Conservation (phyloP, 768 basidiomycete species). For the Strobilomyces confusus region DNA sequence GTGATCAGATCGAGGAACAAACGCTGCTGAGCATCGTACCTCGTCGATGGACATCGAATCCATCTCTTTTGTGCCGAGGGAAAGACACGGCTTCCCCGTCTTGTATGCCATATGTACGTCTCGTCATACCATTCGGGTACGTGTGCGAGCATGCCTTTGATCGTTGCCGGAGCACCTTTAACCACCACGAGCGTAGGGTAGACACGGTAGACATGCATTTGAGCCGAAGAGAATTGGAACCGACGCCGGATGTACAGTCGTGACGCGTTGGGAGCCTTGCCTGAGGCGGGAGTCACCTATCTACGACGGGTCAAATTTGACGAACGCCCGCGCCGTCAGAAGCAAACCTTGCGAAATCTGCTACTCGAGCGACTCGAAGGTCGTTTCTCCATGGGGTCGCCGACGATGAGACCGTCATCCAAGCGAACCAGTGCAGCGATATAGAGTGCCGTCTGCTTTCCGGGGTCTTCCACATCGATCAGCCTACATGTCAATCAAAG, state of each 20-base stretch:
- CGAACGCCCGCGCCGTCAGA: neutral
- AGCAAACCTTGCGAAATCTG: constrained; percentile 60
- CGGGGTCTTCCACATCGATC: constrained; percentile 71
- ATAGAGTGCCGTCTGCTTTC: constrained; percentile 75
- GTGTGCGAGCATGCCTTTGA: constrained; percentile 75
- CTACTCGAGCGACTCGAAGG: constrained; percentile 90
- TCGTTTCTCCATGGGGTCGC: constrained; percentile 99
- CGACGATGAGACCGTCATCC: constrained; percentile 91
- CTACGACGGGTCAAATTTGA: neutral
- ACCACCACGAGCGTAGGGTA: constrained; percentile 66
- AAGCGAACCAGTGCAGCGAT: constrained; percentile 91
- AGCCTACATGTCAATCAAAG: constrained; percentile 59
- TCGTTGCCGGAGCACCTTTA: constrained; percentile 97
- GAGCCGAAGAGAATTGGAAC: constrained; percentile 98
- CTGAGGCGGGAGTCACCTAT: constrained; percentile 52
- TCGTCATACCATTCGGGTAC: constrained; percentile 86
- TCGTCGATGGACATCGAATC: constrained; percentile 66
- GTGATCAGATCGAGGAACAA: neutral
- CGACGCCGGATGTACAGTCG: constrained; percentile 78
- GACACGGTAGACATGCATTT: constrained; percentile 97
- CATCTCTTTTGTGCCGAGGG: constrained; percentile 84
- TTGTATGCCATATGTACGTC: constrained; percentile 91
- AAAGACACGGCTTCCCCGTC: constrained; percentile 91
- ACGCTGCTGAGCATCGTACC: constrained; percentile 37
- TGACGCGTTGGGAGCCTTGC: constrained; percentile 50